These are phyloP conservation scores for Vitis cinerea DNA, from an alignment of 164 flowering plant genomes.

Conservation along the genomic window DNA sequence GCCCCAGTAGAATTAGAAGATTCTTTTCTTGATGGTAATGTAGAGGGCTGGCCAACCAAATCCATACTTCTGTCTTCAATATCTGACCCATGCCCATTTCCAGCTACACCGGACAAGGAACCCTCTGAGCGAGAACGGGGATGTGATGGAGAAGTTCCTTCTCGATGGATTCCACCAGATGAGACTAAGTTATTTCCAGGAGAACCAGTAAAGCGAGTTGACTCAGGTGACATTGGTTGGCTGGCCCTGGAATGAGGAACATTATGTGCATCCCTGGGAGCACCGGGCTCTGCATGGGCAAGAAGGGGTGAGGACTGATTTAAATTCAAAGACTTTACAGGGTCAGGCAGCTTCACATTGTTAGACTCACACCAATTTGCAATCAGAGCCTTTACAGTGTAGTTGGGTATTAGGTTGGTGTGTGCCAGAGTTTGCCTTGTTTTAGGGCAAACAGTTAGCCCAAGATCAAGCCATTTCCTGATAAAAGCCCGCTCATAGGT, in stretches of 20 bases:
- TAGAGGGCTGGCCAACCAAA: conserved; percentile 29
- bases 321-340: conserved; percentile 39
- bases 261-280: conserved; percentile 31
- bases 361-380: conserved; percentile 87
- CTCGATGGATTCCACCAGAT: conserved; percentile 37
- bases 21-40: conserved; percentile 40
- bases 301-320: conserved; percentile 53
- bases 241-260: conserved; percentile 34
- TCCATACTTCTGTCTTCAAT: conserved; percentile 30
- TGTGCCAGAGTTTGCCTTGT: conserved; percentile 73
- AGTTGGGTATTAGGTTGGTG: conserved; percentile 76
- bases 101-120: conserved; percentile 35
- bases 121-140: conserved; percentile 54
- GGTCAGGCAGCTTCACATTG: conserved; percentile 75
- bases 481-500: conserved; percentile 84
- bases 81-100: conserved; percentile 51
- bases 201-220: conserved; percentile 34
- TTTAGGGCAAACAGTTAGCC: conserved; percentile 84
- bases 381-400: conserved; percentile 80
- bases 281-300: conserved; percentile 38
- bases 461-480: conserved; percentile 78
- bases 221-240: conserved; percentile 45
- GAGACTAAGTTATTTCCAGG: conserved; percentile 28
- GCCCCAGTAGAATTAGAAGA: conserved; percentile 25
- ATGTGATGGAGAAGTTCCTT: conserved; percentile 49